phyloP scores from a whole-genome alignment of 2,329 filamentous ascomycete genomes.

The Xylariaceae sp. region DNA sequence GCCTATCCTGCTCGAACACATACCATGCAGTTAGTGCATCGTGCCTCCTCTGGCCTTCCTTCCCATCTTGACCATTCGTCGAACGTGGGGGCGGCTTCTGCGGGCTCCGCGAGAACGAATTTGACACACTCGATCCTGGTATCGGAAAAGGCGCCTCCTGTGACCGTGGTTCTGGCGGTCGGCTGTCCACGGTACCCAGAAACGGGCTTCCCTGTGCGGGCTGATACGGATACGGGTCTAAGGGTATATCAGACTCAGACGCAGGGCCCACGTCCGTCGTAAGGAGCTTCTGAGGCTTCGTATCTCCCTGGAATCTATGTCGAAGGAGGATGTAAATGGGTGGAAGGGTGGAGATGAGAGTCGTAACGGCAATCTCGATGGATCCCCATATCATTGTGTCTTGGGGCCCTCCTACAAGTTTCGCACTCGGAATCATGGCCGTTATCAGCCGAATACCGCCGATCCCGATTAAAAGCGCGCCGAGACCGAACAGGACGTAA shows the following conservation, averaged over 20 bases:
- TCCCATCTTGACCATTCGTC: not conserved
- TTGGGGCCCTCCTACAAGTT: not conserved
- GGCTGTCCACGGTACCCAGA: too few relatives aligned
- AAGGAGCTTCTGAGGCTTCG: not conserved
- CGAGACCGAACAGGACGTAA: conserved; percentile 4
- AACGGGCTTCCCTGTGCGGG: too few relatives aligned
- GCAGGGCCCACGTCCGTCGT: too few relatives aligned
- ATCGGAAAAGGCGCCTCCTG: too few relatives aligned
- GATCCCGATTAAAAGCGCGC: conserved; percentile 10
- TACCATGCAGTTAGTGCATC: conserved; percentile 5
- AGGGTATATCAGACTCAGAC: too few relatives aligned
- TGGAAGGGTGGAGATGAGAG: conserved; percentile 12
- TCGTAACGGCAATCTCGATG: conserved; percentile 13
- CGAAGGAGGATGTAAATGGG: conserved; percentile 12
- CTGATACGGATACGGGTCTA: too few relatives aligned
- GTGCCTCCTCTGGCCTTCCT: not conserved
- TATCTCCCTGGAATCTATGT: not conserved
- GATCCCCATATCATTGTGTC: conserved; percentile 14
- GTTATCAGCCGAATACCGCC: conserved; percentile 12
- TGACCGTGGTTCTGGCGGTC: too few relatives aligned
- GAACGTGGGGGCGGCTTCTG: conserved; percentile 4
- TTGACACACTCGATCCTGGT: too few relatives aligned
- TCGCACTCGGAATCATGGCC: too few relatives aligned
- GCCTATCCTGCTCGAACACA: conserved; percentile 8
- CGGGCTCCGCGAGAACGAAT: too few relatives aligned